These are phyloP conservation scores for Sporothrix mexicana DNA, from an alignment of 2,329 filamentous ascomycete genomes.

Conservation along the genomic window DNA sequence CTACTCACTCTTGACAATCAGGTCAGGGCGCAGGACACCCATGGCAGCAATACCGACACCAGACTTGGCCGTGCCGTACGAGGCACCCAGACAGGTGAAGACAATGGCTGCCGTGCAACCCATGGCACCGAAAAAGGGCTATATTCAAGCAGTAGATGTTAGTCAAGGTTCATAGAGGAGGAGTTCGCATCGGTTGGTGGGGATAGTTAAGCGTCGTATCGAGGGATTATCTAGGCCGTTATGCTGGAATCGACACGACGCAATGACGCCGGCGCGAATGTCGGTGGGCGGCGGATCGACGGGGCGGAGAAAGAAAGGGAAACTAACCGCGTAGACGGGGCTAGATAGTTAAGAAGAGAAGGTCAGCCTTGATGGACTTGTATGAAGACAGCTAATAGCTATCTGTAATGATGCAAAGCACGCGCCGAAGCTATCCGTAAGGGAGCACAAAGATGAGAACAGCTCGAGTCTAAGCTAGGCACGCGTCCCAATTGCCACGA, in stretches of 20 bases:
- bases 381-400: slow-evolving; percentile 17
- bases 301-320: slow-evolving; percentile 38
- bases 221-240: background rate
- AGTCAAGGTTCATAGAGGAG: slow-evolving; percentile 6
- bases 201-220: slow-evolving; percentile 19
- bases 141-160: slow-evolving; percentile 33
- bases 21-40: slow-evolving; percentile 95
- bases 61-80: slow-evolving; percentile 98
- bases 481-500: background rate
- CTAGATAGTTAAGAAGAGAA: slow-evolving; percentile 54
- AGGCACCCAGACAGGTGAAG: slow-evolving; percentile 70
- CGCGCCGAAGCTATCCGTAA: slow-evolving; percentile 30
- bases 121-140: slow-evolving; percentile 96
- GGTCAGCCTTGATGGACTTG: slow-evolving; percentile 31
- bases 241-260: slow-evolving; percentile 6
- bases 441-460: background rate
- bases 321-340: slow-evolving; percentile 98
- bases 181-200: background rate
- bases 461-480: background rate
- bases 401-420: background rate
- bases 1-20: slow-evolving; percentile 98
- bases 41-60: slow-evolving; percentile 98
- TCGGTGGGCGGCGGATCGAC: background rate
- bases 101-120: slow-evolving; percentile 75
- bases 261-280: background rate